Evolutionary conservation across 345 rosid genomes (phyloP), one percentile per base, ranked within the genome.

Genomic region (Lepidium africanum): DNA sequence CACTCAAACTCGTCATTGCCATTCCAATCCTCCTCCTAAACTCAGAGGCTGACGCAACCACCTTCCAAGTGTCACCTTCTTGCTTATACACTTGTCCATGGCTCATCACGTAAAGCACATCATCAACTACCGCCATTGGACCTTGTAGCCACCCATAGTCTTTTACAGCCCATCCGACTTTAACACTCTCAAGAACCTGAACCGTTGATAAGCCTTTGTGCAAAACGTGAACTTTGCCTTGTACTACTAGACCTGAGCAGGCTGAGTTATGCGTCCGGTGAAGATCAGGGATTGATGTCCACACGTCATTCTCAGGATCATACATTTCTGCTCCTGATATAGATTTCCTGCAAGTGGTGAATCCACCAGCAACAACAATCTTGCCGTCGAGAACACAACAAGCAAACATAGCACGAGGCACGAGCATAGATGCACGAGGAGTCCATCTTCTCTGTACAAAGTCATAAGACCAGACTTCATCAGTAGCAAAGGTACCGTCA

Each of bases 361-460:
- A 90, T 10, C 97, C 99, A 2, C 99, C 99, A 0, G 99, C 96
- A 21, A 88, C 96, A 3, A 94, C 74, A 64, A 94, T 87, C 73
- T 87, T 90, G 60, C 96, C 99, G 17, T 94, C 81, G 72, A 94
- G 77, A 42, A 81, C 80, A 6, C 94, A 89, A 42, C 99, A 94
- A 0, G 99, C 97, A 77, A 94, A 94, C 99, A 91, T 94, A 19
- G 97, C 88, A 40, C 97, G 92, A 10, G 99, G 89, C 10, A 94
- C 94, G 15, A 86, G 88, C 99, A 94, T 94, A 12, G 97, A 67
- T 13, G 92, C 85, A 8, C 85, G 48, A 0, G 74, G 80, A 7
- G 83, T 63, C 99, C 99, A 94, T n/a, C 63, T 83, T 17, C 90
- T 82, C 39, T 66, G 55, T n/a, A 90, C 65, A 37, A 87, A 92